These are phyloP conservation scores for Populus tremula DNA, from an alignment of 345 rosid species.

Conservation along the genomic window DNA sequence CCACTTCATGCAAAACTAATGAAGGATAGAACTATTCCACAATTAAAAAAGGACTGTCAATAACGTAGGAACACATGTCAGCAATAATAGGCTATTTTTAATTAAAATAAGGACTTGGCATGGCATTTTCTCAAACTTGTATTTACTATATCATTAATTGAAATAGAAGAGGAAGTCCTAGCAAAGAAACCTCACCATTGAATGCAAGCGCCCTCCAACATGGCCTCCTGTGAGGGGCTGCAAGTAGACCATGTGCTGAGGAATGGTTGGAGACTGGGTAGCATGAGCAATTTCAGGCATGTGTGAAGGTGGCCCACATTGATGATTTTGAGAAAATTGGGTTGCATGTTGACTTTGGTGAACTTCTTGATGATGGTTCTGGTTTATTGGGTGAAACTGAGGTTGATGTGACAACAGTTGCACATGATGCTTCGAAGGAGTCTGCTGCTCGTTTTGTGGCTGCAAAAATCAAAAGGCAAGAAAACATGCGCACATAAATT, in stretches of 20 bases:
- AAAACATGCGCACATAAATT: neutral
- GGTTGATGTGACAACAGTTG: constrained; percentile 56
- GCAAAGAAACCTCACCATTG: constrained; percentile 47
- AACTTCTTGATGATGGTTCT: constrained; percentile 63
- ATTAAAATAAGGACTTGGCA: neutral
- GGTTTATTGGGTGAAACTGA: constrained; percentile 71
- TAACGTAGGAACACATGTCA: neutral
- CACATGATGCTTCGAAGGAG: constrained; percentile 69
- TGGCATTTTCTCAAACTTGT: neutral
- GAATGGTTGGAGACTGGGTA: constrained; percentile 62
- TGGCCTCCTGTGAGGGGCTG: constrained; percentile 70
- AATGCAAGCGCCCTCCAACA: constrained; percentile 59
- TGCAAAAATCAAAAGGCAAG: constrained; percentile 18
- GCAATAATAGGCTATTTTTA: neutral
- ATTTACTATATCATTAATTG: neutral
- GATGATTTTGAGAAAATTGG: constrained; percentile 70
- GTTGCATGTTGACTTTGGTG: constrained; percentile 54
- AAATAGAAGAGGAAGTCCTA: neutral
- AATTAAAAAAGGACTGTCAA: neutral
- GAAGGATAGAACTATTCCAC: neutral
- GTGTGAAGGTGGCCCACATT: constrained; percentile 52
- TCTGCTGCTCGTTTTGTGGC: constrained; percentile 57
- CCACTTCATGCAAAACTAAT: neutral
- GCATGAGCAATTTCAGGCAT: constrained; percentile 63
- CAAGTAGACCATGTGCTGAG: constrained; percentile 83